Base-by-base conservation (phyloP, 2,329 filamentous ascomycete genomes). In the Chaetothyriales sp. region DNA sequence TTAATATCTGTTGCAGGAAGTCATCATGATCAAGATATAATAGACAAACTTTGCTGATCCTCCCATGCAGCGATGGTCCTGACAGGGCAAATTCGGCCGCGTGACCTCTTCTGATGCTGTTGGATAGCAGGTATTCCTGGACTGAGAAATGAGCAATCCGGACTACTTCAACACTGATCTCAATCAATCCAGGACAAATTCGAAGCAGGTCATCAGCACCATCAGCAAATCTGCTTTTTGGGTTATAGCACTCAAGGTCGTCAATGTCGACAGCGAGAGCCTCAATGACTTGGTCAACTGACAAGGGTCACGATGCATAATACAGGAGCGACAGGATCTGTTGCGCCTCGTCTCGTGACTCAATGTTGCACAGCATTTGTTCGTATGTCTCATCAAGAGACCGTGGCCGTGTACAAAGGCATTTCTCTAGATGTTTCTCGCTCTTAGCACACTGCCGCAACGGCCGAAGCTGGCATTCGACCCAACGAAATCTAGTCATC, bases 121-220 rank as follows among this genome's bases (percentile, higher is more conserved):
- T 58, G 4, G 61, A 65, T 45, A 58, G 37, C 13, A 67, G 57
- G 49, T 67, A 66, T 50, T 66, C 63, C 47, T 65, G 59, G 0
- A 66, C 60, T 2, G 65, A 66, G 49, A 64, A 66, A 51, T 66
- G 63, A 4, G 62, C 62, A 43, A 67, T 61, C 15, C 57, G 60
- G 28, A 61, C 53, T 43, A 15, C 15, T 15, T 47, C 4, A 25
- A 18, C 18, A 49, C 9, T 47, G 22, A 61, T 49, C 20, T 56
- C 51, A 9, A 65, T 54, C n/a, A 67, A 54, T 1, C 62, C 62
- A 10, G 50, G 52, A 46, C 58, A 66, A 48, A 64, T 60, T 0
- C 54, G 54, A 10, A 51, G 13, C 18, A 63, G 20, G 46, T 61
- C 58, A 25, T 62, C 52, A 19, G 51, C 40, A 20, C 43, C 46